phyloP scores from a whole-genome alignment of 306 rosid genomes.

The Albizia julibrissin region DNA sequence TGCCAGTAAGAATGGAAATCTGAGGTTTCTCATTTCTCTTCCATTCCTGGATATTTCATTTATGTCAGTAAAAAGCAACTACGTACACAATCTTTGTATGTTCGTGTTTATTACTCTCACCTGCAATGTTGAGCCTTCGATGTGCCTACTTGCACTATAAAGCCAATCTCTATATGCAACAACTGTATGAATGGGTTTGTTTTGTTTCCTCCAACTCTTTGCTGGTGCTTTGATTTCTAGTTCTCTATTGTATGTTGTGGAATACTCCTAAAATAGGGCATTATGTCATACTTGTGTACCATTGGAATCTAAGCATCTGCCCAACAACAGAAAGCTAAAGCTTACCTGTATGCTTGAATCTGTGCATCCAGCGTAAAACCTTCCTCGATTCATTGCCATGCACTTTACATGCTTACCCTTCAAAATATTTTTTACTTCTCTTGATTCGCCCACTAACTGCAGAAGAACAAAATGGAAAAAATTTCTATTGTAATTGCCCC shows the following conservation, averaged over 20 bases:
- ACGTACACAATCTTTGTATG: neutral
- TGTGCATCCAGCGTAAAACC: conserved; percentile 69
- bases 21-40: conserved; percentile 59
- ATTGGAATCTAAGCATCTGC: conserved; percentile 11
- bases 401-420: conserved; percentile 59
- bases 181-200: conserved; percentile 59
- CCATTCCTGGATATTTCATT: conserved; percentile 60
- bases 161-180: conserved; percentile 69
- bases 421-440: conserved; percentile 48
- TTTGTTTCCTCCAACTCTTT: conserved; percentile 68
- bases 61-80: conserved; percentile 34
- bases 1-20: conserved; percentile 45
- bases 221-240: conserved; percentile 70
- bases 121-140: conserved; percentile 69
- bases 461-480: conserved; percentile 11
- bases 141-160: conserved; percentile 59
- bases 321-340: conserved; percentile 30
- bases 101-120: conserved; percentile 39
- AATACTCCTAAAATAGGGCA: conserved; percentile 56
- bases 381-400: conserved; percentile 59
- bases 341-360: conserved; percentile 80
- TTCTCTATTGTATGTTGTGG: conserved; percentile 53
- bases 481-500: neutral
- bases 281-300: conserved; percentile 25
- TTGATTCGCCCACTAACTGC: conserved; percentile 57